These are phyloP conservation scores for Apophysomyces trapeziformis DNA, from an alignment of 371 early-diverging fungal genomes.

Conservation along the genomic window DNA sequence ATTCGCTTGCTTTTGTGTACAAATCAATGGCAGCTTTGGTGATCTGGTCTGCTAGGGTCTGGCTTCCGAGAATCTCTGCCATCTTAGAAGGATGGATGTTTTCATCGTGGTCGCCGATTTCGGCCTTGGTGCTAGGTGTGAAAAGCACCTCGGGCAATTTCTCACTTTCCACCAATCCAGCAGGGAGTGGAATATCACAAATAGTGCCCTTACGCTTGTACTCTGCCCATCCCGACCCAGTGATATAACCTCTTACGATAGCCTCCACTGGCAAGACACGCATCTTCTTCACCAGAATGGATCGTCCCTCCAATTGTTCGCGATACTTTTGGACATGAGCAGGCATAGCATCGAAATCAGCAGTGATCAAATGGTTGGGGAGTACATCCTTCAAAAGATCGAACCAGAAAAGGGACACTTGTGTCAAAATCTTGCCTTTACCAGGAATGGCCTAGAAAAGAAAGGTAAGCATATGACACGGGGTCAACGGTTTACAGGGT, in stretches of 20 bases:
- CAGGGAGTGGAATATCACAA: constrained; percentile 87
- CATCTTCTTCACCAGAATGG: constrained; percentile 90
- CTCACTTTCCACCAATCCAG: constrained; percentile 83
- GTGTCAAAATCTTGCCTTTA: constrained; percentile 96
- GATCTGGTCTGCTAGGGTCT: constrained; percentile 45
- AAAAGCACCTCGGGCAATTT: constrained; percentile 85
- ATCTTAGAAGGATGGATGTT: constrained; percentile 95
- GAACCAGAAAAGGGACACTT: constrained; percentile 96
- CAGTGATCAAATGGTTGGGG: constrained; percentile 94
- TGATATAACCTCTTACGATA: constrained; percentile 96
- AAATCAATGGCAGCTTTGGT: constrained; percentile 43
- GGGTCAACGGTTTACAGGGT: not conserved
- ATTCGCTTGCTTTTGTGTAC: constrained; percentile 68
- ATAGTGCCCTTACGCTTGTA: constrained; percentile 92
- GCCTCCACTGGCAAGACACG: constrained; percentile 97
- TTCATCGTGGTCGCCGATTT: constrained; percentile 95
- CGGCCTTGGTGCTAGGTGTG: constrained; percentile 98
- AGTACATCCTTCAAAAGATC: constrained; percentile 80
- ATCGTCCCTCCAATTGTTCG: constrained; percentile 86
- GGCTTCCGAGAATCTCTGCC: constrained; percentile 83
- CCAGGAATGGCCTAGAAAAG: constrained; percentile 80
- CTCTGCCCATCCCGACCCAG: constrained; percentile 96
- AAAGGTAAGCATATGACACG: not conserved
- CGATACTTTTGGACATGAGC: constrained; percentile 82
- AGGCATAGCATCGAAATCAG: constrained; percentile 94